Base-by-base conservation (phyloP, 2,329 filamentous ascomycete genomes). In the Grosmannia clavigera region DNA sequence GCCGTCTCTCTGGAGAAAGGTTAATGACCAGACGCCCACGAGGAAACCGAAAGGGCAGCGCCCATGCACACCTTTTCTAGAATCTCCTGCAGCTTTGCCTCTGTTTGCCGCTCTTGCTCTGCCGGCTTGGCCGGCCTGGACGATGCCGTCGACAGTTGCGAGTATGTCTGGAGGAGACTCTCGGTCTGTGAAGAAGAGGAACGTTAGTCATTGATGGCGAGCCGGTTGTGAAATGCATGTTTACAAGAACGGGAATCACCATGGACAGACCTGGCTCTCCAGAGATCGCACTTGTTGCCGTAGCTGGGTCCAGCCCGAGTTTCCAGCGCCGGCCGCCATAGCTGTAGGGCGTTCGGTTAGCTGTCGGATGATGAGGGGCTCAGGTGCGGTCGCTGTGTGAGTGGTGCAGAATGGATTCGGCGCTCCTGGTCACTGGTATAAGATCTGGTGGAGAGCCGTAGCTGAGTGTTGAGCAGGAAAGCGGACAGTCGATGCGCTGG, bases 281-380 rank as follows among this genome's bases (percentile, higher is more conserved):
- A 96, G 79, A 53, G 85, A 83, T 68, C 94, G 82, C 63, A 91
- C 90, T 75, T 97, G 92, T 72, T 96, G 91, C 68, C 94, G 88
- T 66, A 97, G 81, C 76, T 96, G 91, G 69, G 90, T 86, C 94
- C 94, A 99, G 75, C 91, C 86, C 64, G 81, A 79, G 64, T 64
- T 65, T 56, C 65, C 64, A 52, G 60, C 53, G 33, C 58, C 62
- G 46, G 48, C n/a, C 22, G 64, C 64, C 65, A 66, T 66, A 25
- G 52, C 40, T 55, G n/a, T 29, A 16, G 14, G 16, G 5, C 14
- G 16, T 19, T 43, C 40, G 40, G 40, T 14, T 43, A 43, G 40
- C 14, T 43, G 43, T 46, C 43, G 43, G 43, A 19, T 46, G 19
- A n/a, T 46, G 16, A 46, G 19, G 16, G 19, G 16, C 16, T n/a